Conservation (phyloP, 2,329 filamentous ascomycete genomes). For the Orbilia javanica region DNA sequence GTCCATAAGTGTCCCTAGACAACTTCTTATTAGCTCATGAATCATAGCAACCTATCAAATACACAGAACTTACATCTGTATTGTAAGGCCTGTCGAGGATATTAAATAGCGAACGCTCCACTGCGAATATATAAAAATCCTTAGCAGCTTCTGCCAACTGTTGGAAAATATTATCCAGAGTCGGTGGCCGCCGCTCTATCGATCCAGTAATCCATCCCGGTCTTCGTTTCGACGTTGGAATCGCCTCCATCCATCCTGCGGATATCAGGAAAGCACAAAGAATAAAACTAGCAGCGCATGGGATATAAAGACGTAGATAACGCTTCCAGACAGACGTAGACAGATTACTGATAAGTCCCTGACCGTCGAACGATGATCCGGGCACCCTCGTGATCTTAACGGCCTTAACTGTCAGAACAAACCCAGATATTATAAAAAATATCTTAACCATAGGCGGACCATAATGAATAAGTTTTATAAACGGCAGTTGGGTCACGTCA, state of each 20-base stretch:
- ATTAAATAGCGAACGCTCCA: conserved; percentile 19
- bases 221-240: not conserved
- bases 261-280: conserved; percentile 37
- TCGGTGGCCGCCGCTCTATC: conserved; percentile 16
- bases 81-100: conserved; percentile 8
- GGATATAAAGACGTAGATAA: conserved; percentile 31
- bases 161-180: conserved; percentile 14
- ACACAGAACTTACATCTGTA: conserved; percentile 22
- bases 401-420: conserved; percentile 30
- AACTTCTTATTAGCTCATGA: conserved; percentile 61
- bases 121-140: conserved; percentile 33
- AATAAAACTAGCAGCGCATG: conserved; percentile 30
- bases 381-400: conserved; percentile 19
- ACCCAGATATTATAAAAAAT: conserved; percentile 47
- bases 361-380: not conserved
- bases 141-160: not conserved
- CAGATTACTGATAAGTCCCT: conserved; percentile 21
- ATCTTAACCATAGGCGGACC: conserved; percentile 43
- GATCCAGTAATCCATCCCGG: conserved; percentile 26
- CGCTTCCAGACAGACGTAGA: conserved; percentile 43
- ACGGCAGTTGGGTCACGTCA: conserved; percentile 12
- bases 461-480: conserved; percentile 36
- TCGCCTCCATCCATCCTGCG: conserved; percentile 25
- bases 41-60: conserved; percentile 19
- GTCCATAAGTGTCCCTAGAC: conserved; percentile 61